Evolutionary conservation across 1,284 basidiomycete species (phyloP), one percentile per base, ranked within the genome.

Genomic region (Trichosporon sp.): DNA sequence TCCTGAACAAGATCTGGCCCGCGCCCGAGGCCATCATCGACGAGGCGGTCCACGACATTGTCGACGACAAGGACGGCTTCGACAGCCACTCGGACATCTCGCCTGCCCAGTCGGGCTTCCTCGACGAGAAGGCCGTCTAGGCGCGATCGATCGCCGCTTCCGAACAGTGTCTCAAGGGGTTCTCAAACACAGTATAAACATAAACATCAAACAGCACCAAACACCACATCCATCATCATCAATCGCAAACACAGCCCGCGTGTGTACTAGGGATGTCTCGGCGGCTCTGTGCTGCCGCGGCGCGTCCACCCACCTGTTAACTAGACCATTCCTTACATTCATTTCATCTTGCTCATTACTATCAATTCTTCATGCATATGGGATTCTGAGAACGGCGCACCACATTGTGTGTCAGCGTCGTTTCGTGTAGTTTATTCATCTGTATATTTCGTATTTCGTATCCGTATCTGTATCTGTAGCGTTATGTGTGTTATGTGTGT

Each of bases 1-100:
- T 80, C 27, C 85, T 92, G 62, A 89, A 88, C 82, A 74, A 81
- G 60, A 69, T 86, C 51, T 90, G 87, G 83, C 90, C 91, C 3
- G 86, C 87, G 1, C 83, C 82, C 31, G 89, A 88, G 44, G 65
- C 75, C 6, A 77, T 81, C 31, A 90, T 91, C 78, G 82, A 87
- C 70, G 89, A 90, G 78, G 75, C 88, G 2, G 89, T 92, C 70
- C 83, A 78, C 69, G 78, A 80, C 51, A 65, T 75, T 31, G 44
- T 68, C 56, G 56, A 60, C 27, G 27, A 60, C 56, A 60, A 31
- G 56, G 56, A 27, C 51, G 56, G 11, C 1, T 51, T 51, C 18
- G 47, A 51, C 47, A 51, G 47, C 47, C 47, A 51, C 47, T 51
- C 47, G 47, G 56, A 60, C 56, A 60, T 60, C 18, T 60, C 56